Percentiles rank a stretch among this genome's conserved stretches.
These are phyloP conservation scores for Dryadomyces quercivorus DNA, from an alignment of 2,329 filamentous ascomycete species.

Conservation along the genomic window DNA sequence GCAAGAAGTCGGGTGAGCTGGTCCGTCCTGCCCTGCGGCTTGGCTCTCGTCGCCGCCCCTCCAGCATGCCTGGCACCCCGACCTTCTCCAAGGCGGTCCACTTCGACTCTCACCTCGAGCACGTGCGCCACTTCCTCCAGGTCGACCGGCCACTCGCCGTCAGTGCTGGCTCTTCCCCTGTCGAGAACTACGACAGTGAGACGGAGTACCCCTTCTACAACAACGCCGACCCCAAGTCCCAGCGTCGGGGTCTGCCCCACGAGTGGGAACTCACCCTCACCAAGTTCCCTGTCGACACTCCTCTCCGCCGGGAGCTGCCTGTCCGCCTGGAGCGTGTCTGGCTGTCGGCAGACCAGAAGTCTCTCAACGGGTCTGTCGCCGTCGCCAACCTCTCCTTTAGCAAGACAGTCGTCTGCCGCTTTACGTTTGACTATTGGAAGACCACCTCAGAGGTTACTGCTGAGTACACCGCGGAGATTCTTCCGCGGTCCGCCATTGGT, in stretches of 20 bases:
- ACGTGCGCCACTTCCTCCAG: conserved; percentile 90
- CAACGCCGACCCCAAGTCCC: conserved; percentile 25
- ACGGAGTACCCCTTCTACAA: conserved; percentile 74
- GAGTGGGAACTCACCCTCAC: conserved; percentile 81
- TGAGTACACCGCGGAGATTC: conserved; percentile 74
- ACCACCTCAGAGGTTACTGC: conserved; percentile 88
- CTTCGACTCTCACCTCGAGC: conserved; percentile 92
- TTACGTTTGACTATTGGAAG: conserved; percentile 97
- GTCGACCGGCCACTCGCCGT: conserved; percentile 92
- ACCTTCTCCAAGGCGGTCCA: conserved; percentile 97
- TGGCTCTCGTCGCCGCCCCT: conserved; percentile 68
- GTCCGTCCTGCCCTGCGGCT: conserved; percentile 83
- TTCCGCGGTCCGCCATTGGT: conserved; percentile 45
- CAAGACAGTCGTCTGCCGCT: conserved; percentile 80
- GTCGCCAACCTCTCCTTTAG: conserved; percentile 85
- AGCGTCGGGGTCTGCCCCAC: conserved; percentile 40
- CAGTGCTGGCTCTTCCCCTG: conserved; percentile 84
- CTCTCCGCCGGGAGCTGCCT: conserved; percentile 49
- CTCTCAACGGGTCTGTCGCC: conserved; percentile 67
- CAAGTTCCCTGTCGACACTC: conserved; percentile 65
- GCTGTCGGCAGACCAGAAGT: conserved; percentile 79
- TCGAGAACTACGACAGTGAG: conserved; percentile 78
- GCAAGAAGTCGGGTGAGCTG: conserved; percentile 96
- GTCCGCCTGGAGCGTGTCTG: conserved; percentile 79
- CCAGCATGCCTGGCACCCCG: conserved; percentile 94